A percentile compares a stretch with the other conserved stretches of the same genome.
Evolutionary conservation across 768 basidiomycete species (phyloP).

Genomic region (Pholiota molesta): DNA sequence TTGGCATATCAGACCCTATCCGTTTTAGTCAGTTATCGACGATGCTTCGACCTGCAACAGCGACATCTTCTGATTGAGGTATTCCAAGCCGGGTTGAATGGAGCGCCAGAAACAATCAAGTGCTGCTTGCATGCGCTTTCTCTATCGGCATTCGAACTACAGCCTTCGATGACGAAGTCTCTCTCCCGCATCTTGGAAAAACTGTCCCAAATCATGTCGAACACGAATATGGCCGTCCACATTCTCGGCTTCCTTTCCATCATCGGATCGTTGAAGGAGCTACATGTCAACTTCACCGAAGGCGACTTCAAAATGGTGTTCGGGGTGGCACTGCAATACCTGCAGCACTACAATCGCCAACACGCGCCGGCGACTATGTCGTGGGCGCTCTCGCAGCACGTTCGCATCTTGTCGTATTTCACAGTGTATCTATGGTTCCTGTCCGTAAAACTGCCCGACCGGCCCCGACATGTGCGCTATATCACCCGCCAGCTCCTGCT

Average conservation of each 20-base stretch:
- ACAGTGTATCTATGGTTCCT: conserved; percentile 96
- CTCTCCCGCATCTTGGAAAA: conserved; percentile 83
- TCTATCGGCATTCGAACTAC: conserved; percentile 85
- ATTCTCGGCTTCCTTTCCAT: conserved; percentile 91
- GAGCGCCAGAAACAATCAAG: conserved; percentile 76
- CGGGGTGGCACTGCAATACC: conserved; percentile 90
- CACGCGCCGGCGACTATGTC: conserved; percentile 64
- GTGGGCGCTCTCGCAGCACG: conserved; percentile 90
- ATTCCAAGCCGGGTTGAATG: conserved; percentile 69
- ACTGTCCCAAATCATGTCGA: conserved; percentile 93
- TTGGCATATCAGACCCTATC: conserved; percentile 86
- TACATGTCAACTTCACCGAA: conserved; percentile 92
- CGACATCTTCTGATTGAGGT: conserved; percentile 75
- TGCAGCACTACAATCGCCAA: conserved; percentile 82
- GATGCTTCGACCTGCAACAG: conserved; percentile 70
- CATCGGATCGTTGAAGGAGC: conserved; percentile 74
- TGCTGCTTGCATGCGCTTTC: conserved; percentile 90
- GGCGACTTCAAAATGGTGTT: conserved; percentile 93
- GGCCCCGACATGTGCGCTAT: conserved; percentile 80
- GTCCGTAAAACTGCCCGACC: conserved; percentile 78
- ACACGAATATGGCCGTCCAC: conserved; percentile 91
- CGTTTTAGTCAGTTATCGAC: conserved; percentile 85
- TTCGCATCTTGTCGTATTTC: conserved; percentile 86
- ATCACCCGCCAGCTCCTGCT: conserved; percentile 86
- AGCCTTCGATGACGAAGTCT: conserved; percentile 76